Conservation (phyloP, 306 rosid species). For the Cicer yamashitae region DNA sequence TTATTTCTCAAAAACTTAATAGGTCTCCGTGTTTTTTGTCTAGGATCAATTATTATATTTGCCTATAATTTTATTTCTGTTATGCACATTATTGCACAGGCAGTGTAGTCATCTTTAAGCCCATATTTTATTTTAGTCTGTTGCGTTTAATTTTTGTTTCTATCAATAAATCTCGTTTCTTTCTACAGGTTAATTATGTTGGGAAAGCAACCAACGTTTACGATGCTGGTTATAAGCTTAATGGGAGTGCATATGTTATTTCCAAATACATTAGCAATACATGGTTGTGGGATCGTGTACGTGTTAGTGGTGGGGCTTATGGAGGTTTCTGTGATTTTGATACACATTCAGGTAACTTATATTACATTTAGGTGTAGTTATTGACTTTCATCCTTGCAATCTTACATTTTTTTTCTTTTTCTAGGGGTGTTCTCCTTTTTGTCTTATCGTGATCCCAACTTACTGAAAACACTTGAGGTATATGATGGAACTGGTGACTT, state of each 20-base stretch:
- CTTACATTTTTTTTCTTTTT: constrained; percentile 50
- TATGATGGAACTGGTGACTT: constrained; percentile 92
- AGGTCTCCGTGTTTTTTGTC: neutral
- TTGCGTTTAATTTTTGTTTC: constrained; percentile 10
- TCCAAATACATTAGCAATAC: constrained; percentile 87
- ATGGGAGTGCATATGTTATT: constrained; percentile 93
- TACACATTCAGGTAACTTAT: constrained; percentile 79
- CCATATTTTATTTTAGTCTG: neutral
- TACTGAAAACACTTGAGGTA: constrained; percentile 89
- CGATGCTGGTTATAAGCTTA: constrained; percentile 79
- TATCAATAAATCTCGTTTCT: constrained; percentile 41
- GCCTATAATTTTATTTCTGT: constrained; percentile 23
- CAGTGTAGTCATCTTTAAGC: neutral
- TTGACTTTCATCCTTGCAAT: constrained; percentile 33
- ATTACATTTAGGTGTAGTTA: constrained; percentile 19
- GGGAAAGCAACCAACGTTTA: constrained; percentile 92
- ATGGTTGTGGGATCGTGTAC: constrained; percentile 98
- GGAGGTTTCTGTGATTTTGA: constrained; percentile 98
- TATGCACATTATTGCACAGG: constrained; percentile 21
- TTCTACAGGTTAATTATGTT: constrained; percentile 87
- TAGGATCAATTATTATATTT: neutral
- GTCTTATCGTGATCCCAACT: constrained; percentile 96
- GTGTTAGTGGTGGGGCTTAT: constrained; percentile 98
- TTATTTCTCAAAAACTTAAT: neutral
- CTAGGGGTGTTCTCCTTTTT: constrained; percentile 92